A percentile compares a stretch with the other conserved stretches of the same genome.
Evolutionary conservation across 2,329 filamentous ascomycete species (phyloP).

Genomic region (Botrytis paeoniae): DNA sequence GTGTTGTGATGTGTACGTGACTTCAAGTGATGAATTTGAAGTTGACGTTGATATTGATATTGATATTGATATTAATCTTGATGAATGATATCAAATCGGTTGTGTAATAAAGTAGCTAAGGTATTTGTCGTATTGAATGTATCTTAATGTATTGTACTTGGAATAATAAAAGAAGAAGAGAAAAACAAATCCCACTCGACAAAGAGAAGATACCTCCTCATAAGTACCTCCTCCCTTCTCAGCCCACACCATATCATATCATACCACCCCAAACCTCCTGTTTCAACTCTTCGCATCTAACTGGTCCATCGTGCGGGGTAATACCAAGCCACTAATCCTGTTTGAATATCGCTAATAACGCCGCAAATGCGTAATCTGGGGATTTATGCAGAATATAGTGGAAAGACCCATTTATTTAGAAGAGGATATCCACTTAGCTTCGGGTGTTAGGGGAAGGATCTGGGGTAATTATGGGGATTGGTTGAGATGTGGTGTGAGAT

Average conservation of each 20-base stretch:
- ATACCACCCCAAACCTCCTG: background rate
- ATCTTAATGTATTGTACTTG: background rate
- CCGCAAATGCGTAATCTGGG: slow-evolving; percentile 1
- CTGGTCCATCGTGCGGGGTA: slow-evolving; percentile 10
- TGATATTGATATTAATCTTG: no score
- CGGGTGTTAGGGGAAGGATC: background rate
- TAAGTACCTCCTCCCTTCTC: background rate
- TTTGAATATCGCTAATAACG: background rate
- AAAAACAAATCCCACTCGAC: background rate
- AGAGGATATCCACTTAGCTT: background rate
- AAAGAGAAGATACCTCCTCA: background rate
- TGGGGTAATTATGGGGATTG: slow-evolving; percentile 14
- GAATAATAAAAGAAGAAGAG: background rate
- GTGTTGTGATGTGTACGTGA: background rate
- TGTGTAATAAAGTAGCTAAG: background rate
- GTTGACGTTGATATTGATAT: background rate
- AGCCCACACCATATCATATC: background rate
- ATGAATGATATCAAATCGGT: background rate
- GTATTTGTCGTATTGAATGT: background rate
- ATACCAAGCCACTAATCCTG: background rate
- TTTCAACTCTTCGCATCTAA: background rate
- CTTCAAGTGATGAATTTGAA: background rate
- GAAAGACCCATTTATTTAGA: background rate
- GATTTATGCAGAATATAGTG: background rate
- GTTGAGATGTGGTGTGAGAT: background rate